A percentile compares a stretch with the other conserved stretches of the same genome.
phyloP scores from a whole-genome alignment of 2,329 filamentous ascomycete genomes.

The Bipolaris bicolor region DNA sequence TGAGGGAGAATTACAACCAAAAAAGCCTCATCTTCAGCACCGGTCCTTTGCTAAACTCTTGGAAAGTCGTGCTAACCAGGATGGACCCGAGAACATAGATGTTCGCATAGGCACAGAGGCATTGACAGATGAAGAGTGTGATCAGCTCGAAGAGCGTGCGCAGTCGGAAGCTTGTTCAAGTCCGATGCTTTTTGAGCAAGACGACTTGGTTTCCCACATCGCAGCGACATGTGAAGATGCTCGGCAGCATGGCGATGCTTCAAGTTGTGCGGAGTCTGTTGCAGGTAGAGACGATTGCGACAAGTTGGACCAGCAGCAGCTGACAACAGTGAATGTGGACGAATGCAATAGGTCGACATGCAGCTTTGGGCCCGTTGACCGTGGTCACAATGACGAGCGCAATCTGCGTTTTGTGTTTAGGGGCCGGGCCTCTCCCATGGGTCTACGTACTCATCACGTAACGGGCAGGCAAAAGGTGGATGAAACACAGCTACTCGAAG shows the following conservation, averaged over 20 bases:
- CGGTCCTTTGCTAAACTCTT: slow-evolving; percentile 9
- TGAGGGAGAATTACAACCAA: neutral
- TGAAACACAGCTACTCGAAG: slow-evolving; percentile 20
- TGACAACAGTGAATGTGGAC: neutral
- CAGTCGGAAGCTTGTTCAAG: slow-evolving; percentile 37
- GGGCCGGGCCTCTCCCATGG: slow-evolving; percentile 12
- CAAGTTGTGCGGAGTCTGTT: neutral
- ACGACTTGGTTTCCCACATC: neutral
- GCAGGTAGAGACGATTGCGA: neutral
- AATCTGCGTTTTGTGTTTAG: slow-evolving; percentile 31
- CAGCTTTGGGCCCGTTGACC: slow-evolving; percentile 26
- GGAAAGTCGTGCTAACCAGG: slow-evolving; percentile 18
- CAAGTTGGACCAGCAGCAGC: slow-evolving; percentile 6
- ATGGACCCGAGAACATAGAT: slow-evolving; percentile 33
- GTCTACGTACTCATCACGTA: slow-evolving; percentile 6
- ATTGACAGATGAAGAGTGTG: slow-evolving; percentile 33
- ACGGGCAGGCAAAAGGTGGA: slow-evolving; percentile 17
- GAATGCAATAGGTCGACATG: slow-evolving; percentile 8
- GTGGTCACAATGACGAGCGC: slow-evolving; percentile 19
- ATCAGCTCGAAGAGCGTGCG: slow-evolving; percentile 12
- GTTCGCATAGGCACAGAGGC: slow-evolving; percentile 48
- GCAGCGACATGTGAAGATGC: slow-evolving; percentile 8
- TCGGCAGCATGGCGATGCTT: neutral
- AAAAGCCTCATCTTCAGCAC: slow-evolving; percentile 3
- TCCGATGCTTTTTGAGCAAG: slow-evolving; percentile 46